Conservation (phyloP, 1,284 basidiomycete genomes). For the Inonotus obliquus region DNA sequence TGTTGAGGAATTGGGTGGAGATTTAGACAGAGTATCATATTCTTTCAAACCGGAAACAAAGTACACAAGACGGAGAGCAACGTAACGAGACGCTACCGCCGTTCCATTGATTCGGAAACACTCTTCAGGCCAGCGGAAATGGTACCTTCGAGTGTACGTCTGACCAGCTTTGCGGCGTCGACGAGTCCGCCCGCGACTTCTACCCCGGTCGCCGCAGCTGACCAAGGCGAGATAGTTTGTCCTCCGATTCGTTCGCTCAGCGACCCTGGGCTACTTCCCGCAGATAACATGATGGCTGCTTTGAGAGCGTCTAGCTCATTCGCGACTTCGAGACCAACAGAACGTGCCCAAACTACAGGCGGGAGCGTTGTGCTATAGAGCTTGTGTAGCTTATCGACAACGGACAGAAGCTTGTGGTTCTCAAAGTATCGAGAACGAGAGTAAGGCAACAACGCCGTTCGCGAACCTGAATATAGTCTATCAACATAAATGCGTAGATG, state of each 20-base stretch:
- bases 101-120: neutral
- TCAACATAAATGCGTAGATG: neutral
- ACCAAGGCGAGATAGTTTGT: conserved; percentile 24
- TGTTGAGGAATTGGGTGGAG: neutral
- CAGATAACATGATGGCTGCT: conserved; percentile 75
- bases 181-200: conserved; percentile 30
- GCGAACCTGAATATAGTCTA: conserved; percentile 45
- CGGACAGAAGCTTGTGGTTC: conserved; percentile 82
- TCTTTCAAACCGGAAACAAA: neutral
- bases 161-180: conserved; percentile 27
- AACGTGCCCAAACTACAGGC: conserved; percentile 81
- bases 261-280: conserved; percentile 44
- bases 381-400: conserved; percentile 86
- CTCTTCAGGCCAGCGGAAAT: neutral
- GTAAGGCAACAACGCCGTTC: conserved; percentile 73
- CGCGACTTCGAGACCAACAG: conserved; percentile 83
- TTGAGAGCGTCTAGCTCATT: conserved; percentile 87
- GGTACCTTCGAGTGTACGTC: conserved; percentile 24
- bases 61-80: neutral
- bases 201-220: conserved; percentile 32
- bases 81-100: neutral
- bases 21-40: neutral
- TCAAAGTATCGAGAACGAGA: conserved; percentile 75
- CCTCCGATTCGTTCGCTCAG: conserved; percentile 5
- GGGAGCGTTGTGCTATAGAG: conserved; percentile 65